A percentile compares a stretch with the other conserved stretches of the same genome.
Evolutionary conservation across 1,284 basidiomycete species (phyloP).

Genomic region (Marasmius sp.): DNA sequence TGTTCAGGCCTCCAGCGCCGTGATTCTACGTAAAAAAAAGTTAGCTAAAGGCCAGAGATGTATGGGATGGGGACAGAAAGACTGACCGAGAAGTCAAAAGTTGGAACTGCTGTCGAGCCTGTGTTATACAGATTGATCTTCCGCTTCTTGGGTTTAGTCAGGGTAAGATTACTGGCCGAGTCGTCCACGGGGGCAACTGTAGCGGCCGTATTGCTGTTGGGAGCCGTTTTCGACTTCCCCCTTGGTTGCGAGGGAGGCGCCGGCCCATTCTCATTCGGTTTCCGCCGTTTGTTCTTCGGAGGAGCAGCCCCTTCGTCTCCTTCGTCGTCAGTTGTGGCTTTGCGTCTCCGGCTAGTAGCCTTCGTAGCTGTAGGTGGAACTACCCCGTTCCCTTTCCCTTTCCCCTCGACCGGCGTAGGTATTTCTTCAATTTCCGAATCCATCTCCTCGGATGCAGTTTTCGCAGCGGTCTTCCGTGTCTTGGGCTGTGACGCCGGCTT

Average conservation of each 20-base stretch:
- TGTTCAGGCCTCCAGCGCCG: constrained; percentile 37
- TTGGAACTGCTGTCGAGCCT: constrained; percentile 28
- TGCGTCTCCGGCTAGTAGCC: constrained; percentile 18
- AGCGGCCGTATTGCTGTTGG: constrained; percentile 19
- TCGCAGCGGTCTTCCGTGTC: not conserved
- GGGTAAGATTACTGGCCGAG: not conserved
- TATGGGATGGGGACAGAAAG: constrained; percentile 1
- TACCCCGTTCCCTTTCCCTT: constrained; percentile 22
- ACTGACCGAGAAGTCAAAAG: constrained; percentile 35
- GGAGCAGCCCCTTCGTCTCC: constrained; percentile 15
- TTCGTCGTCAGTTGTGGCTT: constrained; percentile 5
- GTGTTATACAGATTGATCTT: constrained; percentile 56
- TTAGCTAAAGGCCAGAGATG: constrained; percentile 21
- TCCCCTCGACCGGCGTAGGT: not conserved
- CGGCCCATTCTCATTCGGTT: constrained; percentile 10
- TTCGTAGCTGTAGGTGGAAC: constrained; percentile 9
- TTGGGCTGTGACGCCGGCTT: not conserved
- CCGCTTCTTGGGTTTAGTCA: constrained; percentile 42
- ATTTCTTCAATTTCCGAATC: constrained; percentile 4
- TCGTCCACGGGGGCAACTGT: constrained; percentile 5
- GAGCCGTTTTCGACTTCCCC: not conserved
- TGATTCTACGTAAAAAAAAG: not conserved
- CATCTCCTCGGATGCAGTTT: not conserved
- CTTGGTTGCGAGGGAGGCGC: not conserved
- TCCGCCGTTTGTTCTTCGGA: constrained; percentile 13